These are phyloP conservation scores for Kitagawia praeruptora DNA, from an alignment of 129 eudicot genomes.

Conservation along the genomic window DNA sequence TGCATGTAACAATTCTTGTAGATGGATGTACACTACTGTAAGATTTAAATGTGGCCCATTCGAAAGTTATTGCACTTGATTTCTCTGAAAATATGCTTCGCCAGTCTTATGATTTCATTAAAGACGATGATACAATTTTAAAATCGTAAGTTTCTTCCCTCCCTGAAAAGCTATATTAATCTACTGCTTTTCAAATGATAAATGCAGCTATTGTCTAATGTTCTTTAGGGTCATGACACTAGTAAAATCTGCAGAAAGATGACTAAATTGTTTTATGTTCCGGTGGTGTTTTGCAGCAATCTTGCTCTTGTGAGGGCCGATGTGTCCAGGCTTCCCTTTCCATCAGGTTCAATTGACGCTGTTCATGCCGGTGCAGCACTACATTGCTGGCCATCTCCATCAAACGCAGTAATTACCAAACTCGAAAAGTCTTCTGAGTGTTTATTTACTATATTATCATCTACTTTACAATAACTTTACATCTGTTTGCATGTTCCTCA, in stretches of 20 bases:
- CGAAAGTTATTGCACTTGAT: constrained; percentile 82
- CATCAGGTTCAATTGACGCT: constrained; percentile 87
- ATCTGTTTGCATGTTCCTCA: too few relatives aligned
- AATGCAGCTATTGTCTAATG: not conserved
- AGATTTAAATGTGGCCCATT: constrained; percentile 19
- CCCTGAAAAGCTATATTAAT: not conserved
- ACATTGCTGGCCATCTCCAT: constrained; percentile 99
- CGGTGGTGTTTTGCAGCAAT: constrained; percentile 44
- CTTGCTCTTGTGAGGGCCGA: constrained; percentile 98
- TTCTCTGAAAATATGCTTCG: constrained; percentile 96
- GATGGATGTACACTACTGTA: not conserved
- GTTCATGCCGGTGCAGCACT: constrained; percentile 99
- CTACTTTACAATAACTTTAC: not conserved
- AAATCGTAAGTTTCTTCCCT: constrained; percentile 42
- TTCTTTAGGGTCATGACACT: not conserved
- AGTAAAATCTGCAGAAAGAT: not conserved
- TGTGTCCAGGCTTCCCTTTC: constrained; percentile 83
- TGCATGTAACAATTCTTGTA: not conserved
- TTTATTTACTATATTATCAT: not conserved
- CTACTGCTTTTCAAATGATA: not conserved
- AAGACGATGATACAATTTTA: constrained; percentile 44
- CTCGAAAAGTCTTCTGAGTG: not conserved
- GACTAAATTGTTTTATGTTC: not conserved
- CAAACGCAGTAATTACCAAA: constrained; percentile 67
- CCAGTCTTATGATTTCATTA: constrained; percentile 76